A percentile compares a stretch with the other conserved stretches of the same genome.
Evolutionary conservation across 805 yeast genomes (phyloP).

Genomic region (Jamesozyma piceae): DNA sequence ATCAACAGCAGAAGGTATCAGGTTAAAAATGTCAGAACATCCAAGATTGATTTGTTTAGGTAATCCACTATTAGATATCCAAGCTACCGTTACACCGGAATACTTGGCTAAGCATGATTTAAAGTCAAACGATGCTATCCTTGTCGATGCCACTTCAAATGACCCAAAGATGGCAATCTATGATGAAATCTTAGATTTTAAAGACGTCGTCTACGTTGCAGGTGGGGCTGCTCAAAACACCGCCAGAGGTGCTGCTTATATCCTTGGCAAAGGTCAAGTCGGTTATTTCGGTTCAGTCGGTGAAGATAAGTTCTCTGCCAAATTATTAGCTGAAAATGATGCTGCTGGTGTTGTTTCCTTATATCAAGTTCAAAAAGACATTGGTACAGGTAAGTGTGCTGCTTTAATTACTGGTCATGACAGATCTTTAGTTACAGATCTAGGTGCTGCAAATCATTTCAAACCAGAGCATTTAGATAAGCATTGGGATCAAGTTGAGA

Average conservation of each 20-base stretch:
- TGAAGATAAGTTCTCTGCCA: constrained; percentile 76
- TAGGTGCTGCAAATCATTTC: constrained; percentile 97
- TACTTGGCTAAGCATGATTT: constrained; percentile 73
- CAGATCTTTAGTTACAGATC: constrained; percentile 91
- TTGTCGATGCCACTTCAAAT: constrained; percentile 46
- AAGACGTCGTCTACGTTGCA: constrained; percentile 66
- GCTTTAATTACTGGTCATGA: constrained; percentile 80
- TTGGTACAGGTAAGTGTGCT: constrained; percentile 96
- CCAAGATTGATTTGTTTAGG: constrained; percentile 67
- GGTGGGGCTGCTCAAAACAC: constrained; percentile 99
- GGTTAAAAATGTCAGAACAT: constrained; percentile 3
- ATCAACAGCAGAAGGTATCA: neutral
- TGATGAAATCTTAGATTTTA: constrained; percentile 59
- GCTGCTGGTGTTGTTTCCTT: constrained; percentile 81
- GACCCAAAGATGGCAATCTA: constrained; percentile 79
- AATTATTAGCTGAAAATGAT: constrained; percentile 71
- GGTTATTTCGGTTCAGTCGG: constrained; percentile 96
- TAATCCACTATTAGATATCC: constrained; percentile 84
- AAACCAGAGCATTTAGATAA: constrained; percentile 76
- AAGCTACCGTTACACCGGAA: constrained; percentile 58
- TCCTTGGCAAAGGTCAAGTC: constrained; percentile 72
- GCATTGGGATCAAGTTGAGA: constrained; percentile 80
- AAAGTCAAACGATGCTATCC: constrained; percentile 89
- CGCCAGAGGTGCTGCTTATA: constrained; percentile 95
- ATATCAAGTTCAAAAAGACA: constrained; percentile 68